phyloP scores from a whole-genome alignment of 1,284 basidiomycete species.

The Tilletia indica region DNA sequence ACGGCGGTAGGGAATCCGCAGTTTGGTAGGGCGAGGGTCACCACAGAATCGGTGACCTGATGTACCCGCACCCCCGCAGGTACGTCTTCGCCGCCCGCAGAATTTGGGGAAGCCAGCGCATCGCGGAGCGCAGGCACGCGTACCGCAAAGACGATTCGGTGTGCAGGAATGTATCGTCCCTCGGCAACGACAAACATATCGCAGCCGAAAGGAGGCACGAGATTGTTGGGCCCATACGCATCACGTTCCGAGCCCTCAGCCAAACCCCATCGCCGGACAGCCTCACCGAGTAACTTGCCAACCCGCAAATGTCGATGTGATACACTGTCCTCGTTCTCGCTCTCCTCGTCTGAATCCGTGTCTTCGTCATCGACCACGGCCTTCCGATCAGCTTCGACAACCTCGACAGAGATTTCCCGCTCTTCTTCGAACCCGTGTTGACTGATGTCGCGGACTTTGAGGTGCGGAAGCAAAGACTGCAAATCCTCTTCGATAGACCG shows the following conservation, averaged over 20 bases:
- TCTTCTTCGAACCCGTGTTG: conserved; percentile 28
- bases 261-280: conserved; percentile 60
- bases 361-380: conserved; percentile 43
- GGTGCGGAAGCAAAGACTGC: conserved; percentile 49
- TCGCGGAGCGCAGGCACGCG: conserved; percentile 63
- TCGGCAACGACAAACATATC: conserved; percentile 64
- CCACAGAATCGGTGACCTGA: conserved; percentile 18
- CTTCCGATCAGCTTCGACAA: conserved; percentile 27
- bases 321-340: conserved; percentile 26
- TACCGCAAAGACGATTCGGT: conserved; percentile 67
- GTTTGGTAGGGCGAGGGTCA: conserved; percentile 51
- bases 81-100: neutral
- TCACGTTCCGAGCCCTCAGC: conserved; percentile 40
- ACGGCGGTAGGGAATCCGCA: conserved; percentile 70
- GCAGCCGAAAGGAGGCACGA: conserved; percentile 60
- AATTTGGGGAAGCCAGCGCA: conserved; percentile 19
- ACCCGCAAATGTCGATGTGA: conserved; percentile 25
- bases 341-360: conserved; percentile 53
- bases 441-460: conserved; percentile 34
- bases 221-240: conserved; percentile 37
- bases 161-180: conserved; percentile 64
- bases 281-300: conserved; percentile 56
- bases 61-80: neutral
- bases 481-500: conserved; percentile 70
- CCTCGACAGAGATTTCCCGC: conserved; percentile 36